Base-by-base conservation (phyloP, 2,329 filamentous ascomycete genomes). In the Diaporthe velutina region DNA sequence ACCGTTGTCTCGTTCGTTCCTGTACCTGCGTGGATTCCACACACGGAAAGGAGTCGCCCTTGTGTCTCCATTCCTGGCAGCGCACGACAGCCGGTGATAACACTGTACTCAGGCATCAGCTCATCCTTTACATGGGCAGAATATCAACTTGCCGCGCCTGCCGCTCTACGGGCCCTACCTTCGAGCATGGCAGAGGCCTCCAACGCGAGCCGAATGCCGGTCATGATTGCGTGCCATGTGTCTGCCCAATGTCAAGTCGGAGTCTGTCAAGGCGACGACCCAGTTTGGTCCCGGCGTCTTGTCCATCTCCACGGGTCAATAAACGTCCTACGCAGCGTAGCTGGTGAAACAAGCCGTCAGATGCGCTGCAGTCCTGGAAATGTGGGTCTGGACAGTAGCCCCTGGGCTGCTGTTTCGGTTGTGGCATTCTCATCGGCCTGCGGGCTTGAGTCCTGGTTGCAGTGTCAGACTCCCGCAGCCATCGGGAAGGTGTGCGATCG, bases 241-340 rank as follows among this genome's bases (percentile, higher is more conserved):
- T 50, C 45, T 72, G 40, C 70, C 70, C 70, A 61, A 64, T 61
- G 45, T 19, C 25, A 42, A 28, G 38, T 35, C 60, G 22, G 45
- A 45, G 50, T 35, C 50, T 60, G 61, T 71, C 61, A 42, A 58
- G 60, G 54, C 58, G 73, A 61, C 64, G 61, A 50, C 50, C 45
- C 61, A 33, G 60, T 60, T 55, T 25, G 70, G 61, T 42, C 58
- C 60, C 73, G 66, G 58, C 60, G 74, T 58, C 74, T 55, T 33
- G 45, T 71, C 73, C 64, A 68, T 73, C 73, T 58, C 73, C 71
- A 76, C 70, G 71, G 57, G 71, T 70, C 75, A 66, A 70, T 45
- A 70, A 40, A 64, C 70, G 60, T 61, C 45, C 68, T 76, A 30
- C 55, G 68, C 54, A 55, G 58, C 60, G 50, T 6, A 68, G 42